Evolutionary conservation across 192 early-diverging fungal genomes (phyloP).

Genomic region (Entomortierella beljakovae): DNA sequence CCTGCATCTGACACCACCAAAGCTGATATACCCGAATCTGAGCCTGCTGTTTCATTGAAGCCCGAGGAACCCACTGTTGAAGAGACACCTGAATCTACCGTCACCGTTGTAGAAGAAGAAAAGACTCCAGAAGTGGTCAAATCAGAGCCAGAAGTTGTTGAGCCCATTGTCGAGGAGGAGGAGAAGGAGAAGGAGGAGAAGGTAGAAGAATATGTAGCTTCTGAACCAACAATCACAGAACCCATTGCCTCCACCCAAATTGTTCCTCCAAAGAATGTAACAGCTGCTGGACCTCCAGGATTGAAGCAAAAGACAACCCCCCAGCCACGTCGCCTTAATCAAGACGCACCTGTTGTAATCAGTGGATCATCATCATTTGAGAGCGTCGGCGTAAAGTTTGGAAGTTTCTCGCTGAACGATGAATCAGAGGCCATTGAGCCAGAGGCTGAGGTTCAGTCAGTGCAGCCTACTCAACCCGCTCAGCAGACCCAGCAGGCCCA

Average conservation of each 20-base stretch:
- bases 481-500: slow-evolving; percentile 17
- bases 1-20: neutral
- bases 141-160: slow-evolving; percentile 18
- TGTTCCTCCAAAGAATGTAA: slow-evolving; percentile 14
- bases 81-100: slow-evolving; percentile 14
- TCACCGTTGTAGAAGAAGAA: slow-evolving; percentile 7
- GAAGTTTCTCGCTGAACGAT: slow-evolving; percentile 75
- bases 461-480: slow-evolving; percentile 13
- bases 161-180: slow-evolving; percentile 34
- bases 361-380: slow-evolving; percentile 69
- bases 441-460: too few species aligned
- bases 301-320: slow-evolving; percentile 54
- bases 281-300: slow-evolving; percentile 57
- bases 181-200: slow-evolving; percentile 19
- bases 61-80: slow-evolving; percentile 42
- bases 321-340: slow-evolving; percentile 80
- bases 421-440: slow-evolving; percentile 52
- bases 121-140: neutral
- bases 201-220: slow-evolving; percentile 11
- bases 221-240: slow-evolving; percentile 16
- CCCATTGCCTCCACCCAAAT: neutral
- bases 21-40: slow-evolving; percentile 54
- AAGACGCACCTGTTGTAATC: slow-evolving; percentile 93
- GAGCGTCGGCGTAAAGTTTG: slow-evolving; percentile 85
- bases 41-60: slow-evolving; percentile 17